Percentiles rank a stretch among this genome's conserved stretches.
phyloP scores from a whole-genome alignment of 2,329 filamentous ascomycete genomes.

The Penicillium hesseltinei region DNA sequence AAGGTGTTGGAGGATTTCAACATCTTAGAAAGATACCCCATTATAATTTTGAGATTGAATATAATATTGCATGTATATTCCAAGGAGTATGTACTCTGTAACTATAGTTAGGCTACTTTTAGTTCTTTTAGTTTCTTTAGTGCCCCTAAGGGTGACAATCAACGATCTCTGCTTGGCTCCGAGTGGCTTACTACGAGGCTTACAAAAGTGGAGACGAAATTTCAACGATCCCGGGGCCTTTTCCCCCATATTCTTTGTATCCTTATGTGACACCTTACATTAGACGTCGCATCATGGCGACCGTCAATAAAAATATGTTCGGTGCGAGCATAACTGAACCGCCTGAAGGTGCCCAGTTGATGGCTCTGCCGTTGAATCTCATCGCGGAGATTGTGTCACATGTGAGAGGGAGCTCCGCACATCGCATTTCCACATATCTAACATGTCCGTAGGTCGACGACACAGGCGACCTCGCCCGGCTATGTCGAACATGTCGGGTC shows the following conservation, averaged over 20 bases:
- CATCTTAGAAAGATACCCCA: too few species aligned
- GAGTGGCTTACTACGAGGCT: slow-evolving; percentile 3
- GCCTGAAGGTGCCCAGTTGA: slow-evolving; percentile 32
- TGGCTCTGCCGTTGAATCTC: slow-evolving; percentile 56
- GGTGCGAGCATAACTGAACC: slow-evolving; percentile 35
- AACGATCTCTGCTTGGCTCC: not conserved
- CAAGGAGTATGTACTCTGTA: too few species aligned
- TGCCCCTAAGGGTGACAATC: not conserved
- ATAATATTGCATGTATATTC: too few species aligned
- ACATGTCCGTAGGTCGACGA: slow-evolving; percentile 53
- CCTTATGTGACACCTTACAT: slow-evolving; percentile 18
- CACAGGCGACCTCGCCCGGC: slow-evolving; percentile 56
- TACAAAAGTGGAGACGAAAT: slow-evolving; percentile 13
- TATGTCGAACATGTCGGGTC: slow-evolving; percentile 60
- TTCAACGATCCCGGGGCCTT: slow-evolving; percentile 15
- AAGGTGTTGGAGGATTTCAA: too few species aligned
- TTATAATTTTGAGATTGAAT: too few species aligned
- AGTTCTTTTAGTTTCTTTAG: too few species aligned
- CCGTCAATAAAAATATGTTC: slow-evolving; percentile 46
- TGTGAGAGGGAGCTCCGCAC: slow-evolving; percentile 38
- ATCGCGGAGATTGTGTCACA: slow-evolving; percentile 57
- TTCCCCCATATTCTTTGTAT: slow-evolving; percentile 15
- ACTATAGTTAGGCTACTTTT: too few species aligned
- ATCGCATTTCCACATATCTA: not conserved
- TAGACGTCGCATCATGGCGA: slow-evolving; percentile 40